Conservation (phyloP, 768 basidiomycete species). For the Rhodotorula paludigena region DNA sequence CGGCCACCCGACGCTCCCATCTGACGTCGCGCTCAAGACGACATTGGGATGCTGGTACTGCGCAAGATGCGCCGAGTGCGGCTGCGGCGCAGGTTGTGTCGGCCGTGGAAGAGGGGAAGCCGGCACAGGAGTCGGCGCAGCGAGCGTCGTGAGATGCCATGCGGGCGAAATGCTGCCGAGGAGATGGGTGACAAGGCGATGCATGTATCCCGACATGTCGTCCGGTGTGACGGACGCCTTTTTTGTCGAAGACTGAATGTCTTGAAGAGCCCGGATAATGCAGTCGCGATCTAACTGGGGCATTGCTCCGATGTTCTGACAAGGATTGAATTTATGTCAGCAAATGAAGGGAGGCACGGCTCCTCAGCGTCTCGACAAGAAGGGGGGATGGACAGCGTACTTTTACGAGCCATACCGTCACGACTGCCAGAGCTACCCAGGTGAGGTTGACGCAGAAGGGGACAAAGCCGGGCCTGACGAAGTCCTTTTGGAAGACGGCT, state of each 20-base stretch:
- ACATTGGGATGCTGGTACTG: background rate
- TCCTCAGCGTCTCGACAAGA: too few relatives aligned
- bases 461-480: background rate
- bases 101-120: background rate
- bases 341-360: background rate
- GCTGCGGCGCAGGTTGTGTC: background rate
- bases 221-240: background rate
- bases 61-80: background rate
- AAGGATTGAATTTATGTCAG: too few relatives aligned
- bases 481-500: background rate
- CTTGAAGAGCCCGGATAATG: background rate
- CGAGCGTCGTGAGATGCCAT: background rate
- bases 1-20: background rate
- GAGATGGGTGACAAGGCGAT: background rate
- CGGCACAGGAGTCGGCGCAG: background rate
- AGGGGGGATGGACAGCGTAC: background rate
- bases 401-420: background rate
- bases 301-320: conserved; percentile 1
- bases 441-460: conserved; percentile 1
- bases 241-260: background rate
- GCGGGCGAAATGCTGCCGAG: background rate
- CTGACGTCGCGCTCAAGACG: background rate
- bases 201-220: background rate
- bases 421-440: background rate
- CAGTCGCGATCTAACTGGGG: background rate